Evolutionary conservation across 768 basidiomycete genomes (phyloP), one percentile per base, ranked within the genome.

Genomic region (Kwoniella sp.): DNA sequence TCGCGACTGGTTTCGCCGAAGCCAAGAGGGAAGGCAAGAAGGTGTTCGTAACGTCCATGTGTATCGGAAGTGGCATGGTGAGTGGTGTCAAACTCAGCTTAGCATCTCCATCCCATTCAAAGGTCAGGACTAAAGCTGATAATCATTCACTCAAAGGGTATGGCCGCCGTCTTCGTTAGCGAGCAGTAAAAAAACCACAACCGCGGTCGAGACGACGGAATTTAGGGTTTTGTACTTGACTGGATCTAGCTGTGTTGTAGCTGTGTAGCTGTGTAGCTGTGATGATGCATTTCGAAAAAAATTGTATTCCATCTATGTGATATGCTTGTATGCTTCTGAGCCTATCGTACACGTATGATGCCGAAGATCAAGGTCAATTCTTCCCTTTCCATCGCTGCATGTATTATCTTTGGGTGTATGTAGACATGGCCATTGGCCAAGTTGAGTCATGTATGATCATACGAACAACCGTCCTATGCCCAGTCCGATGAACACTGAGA

Each of bases 1-100:
- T 92, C 24, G 88, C 90, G 1, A 93, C 92, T 2, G 92, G 89
- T n/a, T 84, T 95, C 8, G 86, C 89, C 1, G 87, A 94, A 76
- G 84, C 92, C 37, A 86, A 85, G 70, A 83, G 92, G 46, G 85
- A 83, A 62, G 84, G 87, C 60, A 86, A 85, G 58, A 83, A 85
- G 71, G 74, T 95, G 24, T 83, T 95, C 60, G 90, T 90, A 71
- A 93, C 92, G 1, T 90, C 89, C 61, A 87, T 87, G 87, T 88
- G 86, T 70, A 77, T 83, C 56, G 92, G 92, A 22, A 90, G 88
- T 71, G 92, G 92, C 19, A 92, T 93, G 92, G 91, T 72, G 52
- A 68, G 70, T 69, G 25, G 9, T 25, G 21, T 27, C 40, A 33
- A 26, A 26, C 48, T 44, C 17, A 44, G 40, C 40, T 44, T 44